These are phyloP conservation scores for Silene coronaria DNA, from an alignment of 179 eudicot species.

Conservation along the genomic window DNA sequence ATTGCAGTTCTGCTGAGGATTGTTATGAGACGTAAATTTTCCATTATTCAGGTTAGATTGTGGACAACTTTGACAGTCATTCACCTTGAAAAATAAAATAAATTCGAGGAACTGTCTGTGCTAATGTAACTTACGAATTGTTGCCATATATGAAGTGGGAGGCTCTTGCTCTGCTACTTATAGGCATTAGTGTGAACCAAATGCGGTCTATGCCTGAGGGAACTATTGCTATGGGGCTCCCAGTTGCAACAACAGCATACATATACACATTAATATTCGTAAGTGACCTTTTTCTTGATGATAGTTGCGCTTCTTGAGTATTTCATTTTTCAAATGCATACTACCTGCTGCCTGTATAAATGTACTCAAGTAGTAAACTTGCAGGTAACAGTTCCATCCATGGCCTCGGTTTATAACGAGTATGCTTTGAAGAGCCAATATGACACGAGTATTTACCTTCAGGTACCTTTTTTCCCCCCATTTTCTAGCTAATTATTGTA, in stretches of 20 bases:
- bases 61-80: not conserved
- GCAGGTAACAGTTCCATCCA: conserved; percentile 93
- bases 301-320: not conserved
- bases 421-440: conserved; percentile 97
- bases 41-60: conserved; percentile 79
- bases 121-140: conserved; percentile 3
- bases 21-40: conserved; percentile 82
- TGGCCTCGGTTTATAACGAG: conserved; percentile 97
- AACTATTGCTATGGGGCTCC: conserved; percentile 59
- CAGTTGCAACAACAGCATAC: conserved; percentile 79
- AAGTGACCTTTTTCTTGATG: conserved; percentile 31
- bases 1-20: conserved; percentile 83
- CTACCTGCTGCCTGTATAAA: conserved; percentile 13
- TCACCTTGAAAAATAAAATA: conserved; percentile 4
- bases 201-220: conserved; percentile 81
- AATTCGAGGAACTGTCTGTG: not conserved
- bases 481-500: not conserved
- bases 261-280: conserved; percentile 81
- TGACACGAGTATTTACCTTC: conserved; percentile 98
- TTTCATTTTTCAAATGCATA: not conserved
- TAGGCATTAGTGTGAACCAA: conserved; percentile 90
- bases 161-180: conserved; percentile 96
- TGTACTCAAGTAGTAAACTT: conserved; percentile 30
- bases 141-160: conserved; percentile 63
- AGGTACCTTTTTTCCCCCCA: conserved; percentile 40